A percentile compares a stretch with the other conserved stretches of the same genome.
Evolutionary conservation across 768 basidiomycete species (phyloP).

Genomic region (Clitopilus passeckerianus): DNA sequence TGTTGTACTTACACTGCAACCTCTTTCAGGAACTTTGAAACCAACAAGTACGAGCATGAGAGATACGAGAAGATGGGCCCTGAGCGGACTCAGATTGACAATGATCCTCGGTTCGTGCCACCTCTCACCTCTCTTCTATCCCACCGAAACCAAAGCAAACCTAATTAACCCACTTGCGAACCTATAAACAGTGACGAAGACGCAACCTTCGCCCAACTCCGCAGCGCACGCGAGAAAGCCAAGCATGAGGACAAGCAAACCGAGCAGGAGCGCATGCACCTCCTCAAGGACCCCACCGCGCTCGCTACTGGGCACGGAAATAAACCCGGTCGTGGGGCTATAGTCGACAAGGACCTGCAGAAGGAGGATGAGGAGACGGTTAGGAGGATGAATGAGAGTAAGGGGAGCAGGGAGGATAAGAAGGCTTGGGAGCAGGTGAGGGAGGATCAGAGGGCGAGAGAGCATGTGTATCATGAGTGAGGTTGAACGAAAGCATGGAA

Average conservation of each 20-base stretch:
- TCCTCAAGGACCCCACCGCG: neutral
- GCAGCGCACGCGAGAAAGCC: neutral
- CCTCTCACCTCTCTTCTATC: neutral
- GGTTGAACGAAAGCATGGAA: neutral
- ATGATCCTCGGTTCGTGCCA: neutral
- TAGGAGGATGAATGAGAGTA: constrained; percentile 15
- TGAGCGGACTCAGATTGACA: neutral
- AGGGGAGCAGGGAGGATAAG: constrained; percentile 25
- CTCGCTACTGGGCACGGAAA: constrained; percentile 35
- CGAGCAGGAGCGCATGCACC: neutral
- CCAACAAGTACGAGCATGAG: neutral
- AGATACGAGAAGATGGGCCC: neutral
- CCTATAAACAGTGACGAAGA: neutral
- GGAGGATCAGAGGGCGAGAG: neutral
- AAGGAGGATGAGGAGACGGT: constrained; percentile 45
- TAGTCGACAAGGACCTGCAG: constrained; percentile 53
- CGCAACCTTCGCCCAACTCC: neutral
- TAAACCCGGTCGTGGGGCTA: constrained; percentile 51
- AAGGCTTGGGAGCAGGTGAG: neutral
- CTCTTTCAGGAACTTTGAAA: neutral
- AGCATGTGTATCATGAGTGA: neutral
- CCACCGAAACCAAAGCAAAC: neutral
- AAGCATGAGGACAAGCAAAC: neutral
- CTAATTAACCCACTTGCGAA: neutral
- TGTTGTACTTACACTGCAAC: neutral